Percentiles rank a stretch among this genome's conserved stretches.
Evolutionary conservation across 2,329 filamentous ascomycete genomes (phyloP).

Genomic region (Fusarium decemcellulare): DNA sequence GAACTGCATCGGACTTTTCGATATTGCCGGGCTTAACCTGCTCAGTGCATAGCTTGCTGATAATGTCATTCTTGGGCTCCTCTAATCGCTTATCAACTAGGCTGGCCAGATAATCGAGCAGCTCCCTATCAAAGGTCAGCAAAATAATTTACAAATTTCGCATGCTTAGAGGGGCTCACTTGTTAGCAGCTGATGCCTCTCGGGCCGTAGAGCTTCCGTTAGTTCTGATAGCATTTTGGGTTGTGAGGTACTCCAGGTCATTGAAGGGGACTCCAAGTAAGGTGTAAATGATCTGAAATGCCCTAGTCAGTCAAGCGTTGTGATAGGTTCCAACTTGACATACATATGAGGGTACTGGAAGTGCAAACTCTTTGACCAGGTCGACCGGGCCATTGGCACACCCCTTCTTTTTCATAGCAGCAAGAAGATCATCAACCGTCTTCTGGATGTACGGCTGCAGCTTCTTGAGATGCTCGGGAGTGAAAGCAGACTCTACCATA

Average conservation of each 20-base stretch:
- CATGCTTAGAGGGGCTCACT: constrained; percentile 43
- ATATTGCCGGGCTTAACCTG: constrained; percentile 57
- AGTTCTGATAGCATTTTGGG: constrained; percentile 61
- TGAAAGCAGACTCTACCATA: constrained; percentile 63
- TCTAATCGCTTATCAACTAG: constrained; percentile 58
- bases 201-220: constrained; percentile 63
- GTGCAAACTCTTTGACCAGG: constrained; percentile 61
- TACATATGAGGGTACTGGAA: constrained; percentile 64
- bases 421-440: constrained; percentile 60
- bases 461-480: constrained; percentile 53
- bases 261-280: constrained; percentile 64
- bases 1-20: constrained; percentile 57
- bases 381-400: constrained; percentile 57
- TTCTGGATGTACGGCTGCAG: constrained; percentile 62
- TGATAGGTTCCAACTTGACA: constrained; percentile 7
- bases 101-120: constrained; percentile 60
- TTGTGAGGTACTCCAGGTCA: constrained; percentile 61
- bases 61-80: constrained; percentile 60
- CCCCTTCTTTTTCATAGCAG: constrained; percentile 53
- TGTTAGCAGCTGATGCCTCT: constrained; percentile 61
- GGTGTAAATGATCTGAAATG: constrained; percentile 60
- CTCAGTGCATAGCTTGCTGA: constrained; percentile 60
- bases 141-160: background rate
- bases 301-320: background rate
- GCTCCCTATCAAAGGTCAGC: constrained; percentile 47